These are phyloP conservation scores for Bruguiera parviflora DNA, from an alignment of 345 rosid genomes.

Conservation along the genomic window DNA sequence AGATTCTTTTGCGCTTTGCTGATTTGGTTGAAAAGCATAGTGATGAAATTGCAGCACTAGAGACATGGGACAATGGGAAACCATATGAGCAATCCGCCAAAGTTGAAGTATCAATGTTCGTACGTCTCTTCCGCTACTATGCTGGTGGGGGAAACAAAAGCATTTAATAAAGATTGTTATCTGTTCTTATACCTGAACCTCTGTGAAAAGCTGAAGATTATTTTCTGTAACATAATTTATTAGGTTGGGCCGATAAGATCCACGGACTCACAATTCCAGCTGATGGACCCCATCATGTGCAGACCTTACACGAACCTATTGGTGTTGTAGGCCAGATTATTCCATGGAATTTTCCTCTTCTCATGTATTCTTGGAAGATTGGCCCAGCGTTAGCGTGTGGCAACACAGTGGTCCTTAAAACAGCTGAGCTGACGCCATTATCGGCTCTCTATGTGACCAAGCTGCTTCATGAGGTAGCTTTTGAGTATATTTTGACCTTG, in stretches of 20 bases:
- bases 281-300: slow-evolving; percentile 73
- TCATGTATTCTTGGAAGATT: slow-evolving; percentile 87
- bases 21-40: slow-evolving; percentile 84
- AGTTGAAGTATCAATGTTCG: slow-evolving; percentile 64
- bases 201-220: background rate
- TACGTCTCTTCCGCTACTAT: slow-evolving; percentile 75
- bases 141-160: slow-evolving; percentile 49
- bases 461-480: slow-evolving; percentile 71
- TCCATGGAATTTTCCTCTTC: slow-evolving; percentile 97
- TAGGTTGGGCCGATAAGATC: slow-evolving; percentile 98
- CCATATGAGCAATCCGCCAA: slow-evolving; percentile 74
- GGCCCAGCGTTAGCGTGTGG: slow-evolving; percentile 95
- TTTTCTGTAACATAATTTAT: background rate
- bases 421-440: slow-evolving; percentile 91
- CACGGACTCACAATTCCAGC: slow-evolving; percentile 81
- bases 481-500: background rate
- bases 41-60: slow-evolving; percentile 79
- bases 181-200: background rate
- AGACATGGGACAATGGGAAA: slow-evolving; percentile 93
- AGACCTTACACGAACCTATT: slow-evolving; percentile 82
- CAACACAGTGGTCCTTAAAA: slow-evolving; percentile 78
- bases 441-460: slow-evolving; percentile 60
- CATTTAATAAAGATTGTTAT: background rate
- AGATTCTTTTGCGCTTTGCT: slow-evolving; percentile 61
- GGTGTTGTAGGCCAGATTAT: slow-evolving; percentile 96